phyloP scores from a whole-genome alignment of 208 protist genomes.

The Naegleria fowleri region DNA sequence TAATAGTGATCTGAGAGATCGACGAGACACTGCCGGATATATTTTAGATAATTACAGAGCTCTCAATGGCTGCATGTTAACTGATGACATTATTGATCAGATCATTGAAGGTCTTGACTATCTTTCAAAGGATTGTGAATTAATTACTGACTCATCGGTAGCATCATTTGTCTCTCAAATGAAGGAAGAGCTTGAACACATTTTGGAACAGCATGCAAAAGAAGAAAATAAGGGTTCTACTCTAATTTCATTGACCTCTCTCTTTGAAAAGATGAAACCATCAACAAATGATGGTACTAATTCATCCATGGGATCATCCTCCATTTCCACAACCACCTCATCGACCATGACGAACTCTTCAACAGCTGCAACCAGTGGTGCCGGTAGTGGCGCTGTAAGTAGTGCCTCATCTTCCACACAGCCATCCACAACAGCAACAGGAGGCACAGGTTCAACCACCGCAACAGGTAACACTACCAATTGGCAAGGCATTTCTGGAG shows the following conservation, averaged over 20 bases:
- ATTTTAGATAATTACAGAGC: constrained; percentile 8
- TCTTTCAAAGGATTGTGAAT: background rate
- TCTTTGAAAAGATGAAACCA: constrained; percentile 37
- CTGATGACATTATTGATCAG: background rate
- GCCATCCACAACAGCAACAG: background rate
- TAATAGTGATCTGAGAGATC: background rate
- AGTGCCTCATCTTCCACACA: no score
- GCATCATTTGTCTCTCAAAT: background rate
- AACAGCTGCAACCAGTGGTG: background rate
- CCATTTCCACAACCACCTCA: background rate
- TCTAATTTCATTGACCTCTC: background rate
- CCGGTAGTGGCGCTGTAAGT: no score
- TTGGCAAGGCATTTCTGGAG: background rate
- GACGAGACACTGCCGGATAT: background rate
- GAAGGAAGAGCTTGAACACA: background rate
- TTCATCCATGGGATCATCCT: constrained; percentile 32
- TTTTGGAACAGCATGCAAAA: background rate
- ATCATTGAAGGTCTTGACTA: background rate
- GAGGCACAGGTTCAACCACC: background rate
- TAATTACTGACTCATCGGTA: background rate
- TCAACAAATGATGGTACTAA: constrained; percentile 68
- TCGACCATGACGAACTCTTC: background rate
- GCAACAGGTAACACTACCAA: background rate
- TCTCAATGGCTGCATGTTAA: background rate
- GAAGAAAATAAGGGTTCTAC: background rate